These are phyloP conservation scores for Solanum sejunctum DNA, from an alignment of 257 asterid species.

Conservation along the genomic window DNA sequence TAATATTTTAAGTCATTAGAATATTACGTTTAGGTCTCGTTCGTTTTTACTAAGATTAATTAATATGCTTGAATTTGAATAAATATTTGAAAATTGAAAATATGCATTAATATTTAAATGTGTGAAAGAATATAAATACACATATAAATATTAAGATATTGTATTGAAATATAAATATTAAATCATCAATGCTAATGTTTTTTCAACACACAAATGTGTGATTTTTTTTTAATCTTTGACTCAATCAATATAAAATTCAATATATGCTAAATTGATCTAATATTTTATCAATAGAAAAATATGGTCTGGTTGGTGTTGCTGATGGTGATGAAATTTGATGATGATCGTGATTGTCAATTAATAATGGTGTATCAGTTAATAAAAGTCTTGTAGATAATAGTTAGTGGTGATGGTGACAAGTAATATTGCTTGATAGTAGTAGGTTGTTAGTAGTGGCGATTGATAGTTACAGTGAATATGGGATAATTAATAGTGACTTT, in stretches of 20 bases:
- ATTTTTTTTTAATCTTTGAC: too few species aligned
- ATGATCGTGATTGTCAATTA: background rate
- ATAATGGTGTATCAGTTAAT: background rate
- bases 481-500: fast-evolving
- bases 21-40: background rate
- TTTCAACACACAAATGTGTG: background rate
- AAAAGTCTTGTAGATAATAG: background rate
- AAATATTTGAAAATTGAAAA: background rate
- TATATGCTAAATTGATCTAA: background rate
- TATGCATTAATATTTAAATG: background rate
- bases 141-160: background rate
- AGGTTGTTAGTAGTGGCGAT: background rate
- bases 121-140: background rate
- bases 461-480: background rate
- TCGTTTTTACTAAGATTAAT: background rate
- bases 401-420: background rate
- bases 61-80: background rate
- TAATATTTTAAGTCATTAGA: background rate
- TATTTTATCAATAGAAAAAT: too few species aligned
- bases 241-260: too few species aligned
- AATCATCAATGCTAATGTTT: background rate
- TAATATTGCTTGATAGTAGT: background rate
- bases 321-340: background rate
- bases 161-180: background rate
- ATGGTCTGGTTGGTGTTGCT: fast-evolving